Percentiles rank a stretch among this genome's conserved stretches.
Evolutionary conservation across 75 land plant species (phyloP).

Genomic region (Sequoia sempervirens): DNA sequence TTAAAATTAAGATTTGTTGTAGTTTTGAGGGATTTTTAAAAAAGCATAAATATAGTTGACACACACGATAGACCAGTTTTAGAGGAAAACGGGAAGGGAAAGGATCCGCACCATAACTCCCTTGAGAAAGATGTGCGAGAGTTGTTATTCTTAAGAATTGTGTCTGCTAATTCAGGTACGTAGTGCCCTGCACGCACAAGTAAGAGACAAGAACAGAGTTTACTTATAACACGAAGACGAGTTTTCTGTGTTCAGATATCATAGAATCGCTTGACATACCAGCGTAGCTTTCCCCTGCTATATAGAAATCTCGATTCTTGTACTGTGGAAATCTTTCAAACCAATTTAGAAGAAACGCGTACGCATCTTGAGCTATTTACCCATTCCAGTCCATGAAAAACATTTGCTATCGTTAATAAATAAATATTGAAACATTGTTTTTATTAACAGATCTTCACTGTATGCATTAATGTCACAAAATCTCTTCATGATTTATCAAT

Average conservation of each 20-base stretch:
- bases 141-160: constrained; percentile 42
- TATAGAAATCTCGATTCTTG: constrained; percentile 61
- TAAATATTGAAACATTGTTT: too few species aligned
- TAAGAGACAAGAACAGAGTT: too few species aligned
- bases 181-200: constrained; percentile 36
- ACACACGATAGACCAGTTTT: too few species aligned
- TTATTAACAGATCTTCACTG: too few species aligned
- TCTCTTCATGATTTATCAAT: neutral
- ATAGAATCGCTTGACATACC: constrained; percentile 17
- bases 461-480: too few species aligned
- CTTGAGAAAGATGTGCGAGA: constrained; percentile 27
- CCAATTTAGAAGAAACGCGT: constrained; percentile 64
- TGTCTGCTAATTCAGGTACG: constrained; percentile 57
- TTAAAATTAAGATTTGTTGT: too few species aligned
- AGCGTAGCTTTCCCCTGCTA: constrained; percentile 78
- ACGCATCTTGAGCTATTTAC: constrained; percentile 54
- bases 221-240: too few species aligned
- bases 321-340: constrained; percentile 63
- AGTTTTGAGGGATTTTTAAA: too few species aligned
- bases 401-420: too few species aligned
- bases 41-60: too few species aligned
- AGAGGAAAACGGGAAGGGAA: too few species aligned
- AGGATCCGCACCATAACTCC: constrained; percentile 30
- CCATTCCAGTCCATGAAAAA: neutral
- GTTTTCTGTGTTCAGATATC: too few species aligned